phyloP scores from a whole-genome alignment of 129 eudicot species.

The Arctium minus region DNA sequence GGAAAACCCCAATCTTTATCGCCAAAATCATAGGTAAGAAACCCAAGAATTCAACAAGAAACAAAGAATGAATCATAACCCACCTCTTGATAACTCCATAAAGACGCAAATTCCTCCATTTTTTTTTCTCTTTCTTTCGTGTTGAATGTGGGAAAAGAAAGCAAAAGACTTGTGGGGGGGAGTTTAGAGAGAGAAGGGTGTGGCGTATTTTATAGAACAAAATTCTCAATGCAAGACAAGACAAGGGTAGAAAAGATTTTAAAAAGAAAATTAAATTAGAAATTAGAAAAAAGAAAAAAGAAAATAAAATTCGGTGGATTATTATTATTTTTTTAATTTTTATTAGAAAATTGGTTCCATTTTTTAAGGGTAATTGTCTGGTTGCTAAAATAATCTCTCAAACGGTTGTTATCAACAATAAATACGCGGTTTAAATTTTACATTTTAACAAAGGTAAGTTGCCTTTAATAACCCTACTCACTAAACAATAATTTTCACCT shows the following conservation, averaged over 20 bases:
- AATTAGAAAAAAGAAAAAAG: neutral
- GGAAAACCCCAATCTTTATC: neutral
- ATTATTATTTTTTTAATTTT: neutral
- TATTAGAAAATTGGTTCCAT: constrained; percentile 18
- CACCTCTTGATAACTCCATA: constrained; percentile 82
- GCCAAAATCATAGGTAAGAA: neutral
- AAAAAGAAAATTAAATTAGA: neutral
- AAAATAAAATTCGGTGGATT: constrained; percentile 23
- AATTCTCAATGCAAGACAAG: constrained; percentile 31
- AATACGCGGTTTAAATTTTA: constrained; percentile 23
- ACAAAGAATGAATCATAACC: constrained; percentile 23
- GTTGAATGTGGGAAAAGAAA: constrained; percentile 11
- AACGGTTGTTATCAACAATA: constrained; percentile 8
- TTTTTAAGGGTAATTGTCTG: constrained; percentile 26
- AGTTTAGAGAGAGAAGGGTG: constrained; percentile 26
- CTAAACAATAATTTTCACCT: neutral
- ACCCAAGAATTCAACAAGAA: constrained; percentile 8
- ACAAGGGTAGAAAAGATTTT: neutral
- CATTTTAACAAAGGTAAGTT: constrained; percentile 27
- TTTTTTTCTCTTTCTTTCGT: neutral
- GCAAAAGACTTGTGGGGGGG: constrained; percentile 26
- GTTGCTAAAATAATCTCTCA: constrained; percentile 24
- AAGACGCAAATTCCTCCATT: constrained; percentile 61
- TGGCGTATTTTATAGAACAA: constrained; percentile 44
- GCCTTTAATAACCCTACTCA: constrained; percentile 14